A percentile compares a stretch with the other conserved stretches of the same genome.
phyloP scores from a whole-genome alignment of 768 basidiomycete genomes.

The Kwoniella dejecticola region DNA sequence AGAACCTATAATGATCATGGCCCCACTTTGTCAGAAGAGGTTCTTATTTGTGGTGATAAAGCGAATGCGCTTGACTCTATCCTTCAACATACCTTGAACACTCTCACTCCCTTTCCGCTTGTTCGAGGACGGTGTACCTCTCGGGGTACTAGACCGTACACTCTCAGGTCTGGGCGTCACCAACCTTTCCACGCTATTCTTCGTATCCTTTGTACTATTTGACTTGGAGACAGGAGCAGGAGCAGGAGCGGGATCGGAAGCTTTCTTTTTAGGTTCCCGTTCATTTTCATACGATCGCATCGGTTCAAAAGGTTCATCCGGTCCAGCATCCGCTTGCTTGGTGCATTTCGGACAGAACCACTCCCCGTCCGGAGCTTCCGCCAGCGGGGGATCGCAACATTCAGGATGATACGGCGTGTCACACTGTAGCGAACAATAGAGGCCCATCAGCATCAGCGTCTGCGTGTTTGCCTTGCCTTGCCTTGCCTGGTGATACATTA shows the following conservation, averaged over 20 bases:
- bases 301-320: conserved; percentile 16
- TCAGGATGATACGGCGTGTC: conserved; percentile 82
- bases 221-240: not conserved
- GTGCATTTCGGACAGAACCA: conserved; percentile 77
- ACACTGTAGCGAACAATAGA: conserved; percentile 62
- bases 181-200: not conserved
- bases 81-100: conserved; percentile 2
- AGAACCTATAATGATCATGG: conserved; percentile 8
- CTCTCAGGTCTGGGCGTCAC: conserved; percentile 5
- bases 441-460: not conserved
- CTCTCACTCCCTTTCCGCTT: conserved; percentile 14
- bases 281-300: not conserved
- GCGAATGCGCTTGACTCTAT: too few species aligned
- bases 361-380: conserved; percentile 78
- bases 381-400: conserved; percentile 77
- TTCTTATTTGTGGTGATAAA: too few species aligned
- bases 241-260: too few species aligned
- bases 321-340: conserved; percentile 15
- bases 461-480: not conserved
- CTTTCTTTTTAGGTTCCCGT: conserved; percentile 12
- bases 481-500: not conserved
- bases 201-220: not conserved
- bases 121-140: not conserved
- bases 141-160: not conserved
- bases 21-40: too few species aligned